Evolutionary conservation across 768 basidiomycete species (phyloP), one percentile per base, ranked within the genome.

Genomic region (Agaricus subrufescens): DNA sequence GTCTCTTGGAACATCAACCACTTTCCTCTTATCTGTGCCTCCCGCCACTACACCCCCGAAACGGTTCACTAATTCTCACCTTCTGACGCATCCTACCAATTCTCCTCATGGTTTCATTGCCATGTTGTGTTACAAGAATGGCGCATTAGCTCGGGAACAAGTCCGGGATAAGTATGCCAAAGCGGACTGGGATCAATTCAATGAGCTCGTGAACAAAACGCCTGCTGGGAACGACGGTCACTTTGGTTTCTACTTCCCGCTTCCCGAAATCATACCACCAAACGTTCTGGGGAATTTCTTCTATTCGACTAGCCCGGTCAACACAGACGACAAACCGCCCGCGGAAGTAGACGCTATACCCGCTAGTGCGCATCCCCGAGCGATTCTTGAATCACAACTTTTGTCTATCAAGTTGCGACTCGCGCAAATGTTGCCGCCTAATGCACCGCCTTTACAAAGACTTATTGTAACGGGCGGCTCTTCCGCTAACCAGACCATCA

Each of bases 121-220:
- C 31, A 96, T 96, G 92, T 80, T 95, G 9, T 94, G 91, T 68
- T 93, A 93, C 74, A 94, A 93, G 70, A 90, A 94, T 62, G 91
- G 91, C 23, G 87, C 89, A 0, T 78, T 94, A 8, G 86, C 89
- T 1, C 82, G 93, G 44, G 87, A 93, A 65, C 79, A 86, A 60
- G 77, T 94, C 15, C 83, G 88, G 9, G 81, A 94, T 64, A 73
- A 69, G 46, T 83, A 86, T 64, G 83, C 83, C 46, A 69, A 75
- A 45, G 67, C 75, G 5, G 71, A 82, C 57, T 95, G 92, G 91
- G 69, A 70, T 31, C 71, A 67, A 34, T 95, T 88, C 75, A 91
- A 91, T 68, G 67, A 79, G 52, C 73, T 85, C 23, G 80, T 91
- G 9, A 77, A 82, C 56, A 61, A 65, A 25, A 76, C 78, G 0